Percentiles rank a stretch among this genome's conserved stretches.
Evolutionary conservation across 305 asterid genomes (phyloP).

Genomic region (Solanum hybrid): DNA sequence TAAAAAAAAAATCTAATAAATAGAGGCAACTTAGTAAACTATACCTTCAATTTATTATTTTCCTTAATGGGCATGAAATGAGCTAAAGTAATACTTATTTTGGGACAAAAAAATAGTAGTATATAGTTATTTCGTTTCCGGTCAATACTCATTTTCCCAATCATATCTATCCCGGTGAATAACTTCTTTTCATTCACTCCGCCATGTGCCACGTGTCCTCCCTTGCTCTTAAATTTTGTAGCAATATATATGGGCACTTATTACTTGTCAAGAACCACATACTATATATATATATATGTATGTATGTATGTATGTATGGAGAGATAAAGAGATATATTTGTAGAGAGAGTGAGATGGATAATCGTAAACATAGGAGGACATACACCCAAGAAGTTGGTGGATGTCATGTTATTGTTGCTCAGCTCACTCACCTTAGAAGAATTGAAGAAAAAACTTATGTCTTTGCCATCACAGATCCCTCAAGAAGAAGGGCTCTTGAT

Average conservation of each 20-base stretch:
- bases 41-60: not conserved
- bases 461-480: not conserved
- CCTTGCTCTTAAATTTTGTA: not conserved
- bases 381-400: not conserved
- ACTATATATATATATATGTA: not conserved
- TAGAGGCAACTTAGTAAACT: not conserved
- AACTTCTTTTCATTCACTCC: conserved; percentile 38
- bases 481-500: not conserved
- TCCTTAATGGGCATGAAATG: not conserved
- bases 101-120: not conserved
- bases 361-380: not conserved
- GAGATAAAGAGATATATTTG: not conserved
- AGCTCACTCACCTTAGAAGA: not conserved
- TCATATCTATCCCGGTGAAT: conserved; percentile 34
- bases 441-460: not conserved
- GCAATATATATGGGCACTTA: not conserved
- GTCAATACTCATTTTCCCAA: conserved; percentile 36
- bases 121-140: not conserved
- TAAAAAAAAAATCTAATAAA: not conserved
- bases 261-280: not conserved
- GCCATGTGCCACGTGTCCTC: conserved; percentile 37
- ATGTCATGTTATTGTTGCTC: not conserved
- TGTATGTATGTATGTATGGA: too few species aligned
- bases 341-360: not conserved
- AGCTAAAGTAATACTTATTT: not conserved